phyloP scores from a whole-genome alignment of 2,329 filamentous ascomycete genomes.

The Penicillium hordei region DNA sequence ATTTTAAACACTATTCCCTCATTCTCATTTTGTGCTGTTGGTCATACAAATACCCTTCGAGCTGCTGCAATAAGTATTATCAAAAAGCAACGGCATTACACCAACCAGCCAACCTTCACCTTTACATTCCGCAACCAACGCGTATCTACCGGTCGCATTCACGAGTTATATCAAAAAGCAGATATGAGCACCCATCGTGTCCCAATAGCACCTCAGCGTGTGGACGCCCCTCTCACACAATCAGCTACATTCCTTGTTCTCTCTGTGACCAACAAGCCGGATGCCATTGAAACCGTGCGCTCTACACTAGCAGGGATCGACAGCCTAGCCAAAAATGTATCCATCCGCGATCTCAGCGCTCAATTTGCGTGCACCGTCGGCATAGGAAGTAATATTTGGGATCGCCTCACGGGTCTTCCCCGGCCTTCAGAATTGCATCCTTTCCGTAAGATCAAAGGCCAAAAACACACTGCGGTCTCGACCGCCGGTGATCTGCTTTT shows the following conservation, averaged over 20 bases:
- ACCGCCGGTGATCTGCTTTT: slow-evolving; percentile 60
- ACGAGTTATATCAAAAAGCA: too few species aligned
- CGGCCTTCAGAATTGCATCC: slow-evolving; percentile 55
- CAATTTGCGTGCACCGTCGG: slow-evolving; percentile 55
- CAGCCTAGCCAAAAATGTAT: slow-evolving; percentile 41
- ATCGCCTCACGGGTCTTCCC: slow-evolving; percentile 45
- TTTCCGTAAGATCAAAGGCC: slow-evolving; percentile 51
- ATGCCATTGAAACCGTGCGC: slow-evolving; percentile 45
- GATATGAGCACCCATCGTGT: too few species aligned
- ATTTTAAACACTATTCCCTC: too few species aligned
- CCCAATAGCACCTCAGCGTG: too few species aligned
- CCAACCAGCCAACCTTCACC: too few species aligned
- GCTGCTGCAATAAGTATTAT: too few species aligned
- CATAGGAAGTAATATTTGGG: slow-evolving; percentile 56
- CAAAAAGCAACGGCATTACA: too few species aligned
- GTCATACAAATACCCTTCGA: too few species aligned
- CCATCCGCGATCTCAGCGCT: slow-evolving; percentile 50
- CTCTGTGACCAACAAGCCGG: slow-evolving; percentile 36
- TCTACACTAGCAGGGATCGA: slow-evolving; percentile 49
- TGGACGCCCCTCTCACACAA: too few species aligned
- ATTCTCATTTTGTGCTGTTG: too few species aligned
- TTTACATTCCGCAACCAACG: too few species aligned
- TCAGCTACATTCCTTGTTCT: slow-evolving; percentile 36
- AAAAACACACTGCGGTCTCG: slow-evolving; percentile 53
- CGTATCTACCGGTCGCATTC: too few species aligned